Evolutionary conservation across 2,329 filamentous ascomycete species (phyloP).

Genomic region (Elsinoe australis): DNA sequence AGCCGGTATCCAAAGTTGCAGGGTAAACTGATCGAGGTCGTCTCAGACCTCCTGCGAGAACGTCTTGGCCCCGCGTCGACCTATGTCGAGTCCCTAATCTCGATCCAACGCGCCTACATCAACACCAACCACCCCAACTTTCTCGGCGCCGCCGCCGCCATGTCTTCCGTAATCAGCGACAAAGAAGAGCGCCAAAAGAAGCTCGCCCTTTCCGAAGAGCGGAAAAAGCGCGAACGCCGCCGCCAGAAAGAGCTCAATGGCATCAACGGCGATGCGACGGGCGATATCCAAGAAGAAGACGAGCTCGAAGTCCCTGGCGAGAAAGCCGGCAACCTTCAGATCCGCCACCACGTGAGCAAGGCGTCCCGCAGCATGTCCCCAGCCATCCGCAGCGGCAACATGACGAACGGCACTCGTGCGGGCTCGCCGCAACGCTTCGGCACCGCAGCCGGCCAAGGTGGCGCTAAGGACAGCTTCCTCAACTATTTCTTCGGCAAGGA

Average conservation of each 20-base stretch:
- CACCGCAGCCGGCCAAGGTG: constrained; percentile 52
- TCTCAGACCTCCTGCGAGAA: constrained; percentile 90
- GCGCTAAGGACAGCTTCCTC: constrained; percentile 81
- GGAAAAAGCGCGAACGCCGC: constrained; percentile 70
- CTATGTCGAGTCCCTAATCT: constrained; percentile 94
- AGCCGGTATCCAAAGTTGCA: constrained; percentile 87
- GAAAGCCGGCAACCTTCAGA: constrained; percentile 44
- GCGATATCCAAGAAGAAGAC: constrained; percentile 57
- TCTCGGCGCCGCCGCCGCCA: constrained; percentile 88
- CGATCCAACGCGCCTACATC: constrained; percentile 96
- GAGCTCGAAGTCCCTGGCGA: constrained; percentile 43
- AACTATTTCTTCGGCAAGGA: constrained; percentile 99
- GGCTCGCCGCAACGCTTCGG: constrained; percentile 54
- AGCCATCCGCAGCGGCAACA: constrained; percentile 50
- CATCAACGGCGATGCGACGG: constrained; percentile 63
- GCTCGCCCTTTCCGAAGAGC: constrained; percentile 69
- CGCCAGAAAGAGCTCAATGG: constrained; percentile 73
- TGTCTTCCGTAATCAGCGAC: constrained; percentile 91
- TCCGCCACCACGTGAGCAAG: constrained; percentile 55
- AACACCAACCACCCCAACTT: constrained; percentile 99
- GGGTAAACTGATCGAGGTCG: constrained; percentile 94
- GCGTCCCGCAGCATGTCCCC: constrained; percentile 74
- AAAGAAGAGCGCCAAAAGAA: constrained; percentile 93
- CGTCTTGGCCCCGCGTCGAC: constrained; percentile 78
- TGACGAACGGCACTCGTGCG: constrained; percentile 55